Percentiles rank a stretch among this genome's conserved stretches.
These are phyloP conservation scores for Phytopythium litorale DNA, from an alignment of 352 stramenopile genomes.

Conservation along the genomic window DNA sequence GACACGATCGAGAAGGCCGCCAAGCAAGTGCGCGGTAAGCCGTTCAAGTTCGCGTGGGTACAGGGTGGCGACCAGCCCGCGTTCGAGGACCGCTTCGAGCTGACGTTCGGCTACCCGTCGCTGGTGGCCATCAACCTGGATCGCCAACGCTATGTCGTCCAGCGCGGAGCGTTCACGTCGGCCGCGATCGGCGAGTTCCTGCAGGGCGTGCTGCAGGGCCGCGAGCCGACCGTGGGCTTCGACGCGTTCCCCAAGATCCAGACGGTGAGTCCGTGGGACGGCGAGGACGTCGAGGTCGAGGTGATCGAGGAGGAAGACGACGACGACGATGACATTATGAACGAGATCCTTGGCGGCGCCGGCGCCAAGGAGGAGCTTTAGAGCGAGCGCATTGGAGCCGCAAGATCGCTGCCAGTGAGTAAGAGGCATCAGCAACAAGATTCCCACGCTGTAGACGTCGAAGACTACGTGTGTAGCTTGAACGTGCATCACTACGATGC, in stretches of 20 bases:
- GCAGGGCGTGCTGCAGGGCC: conserved; percentile 64
- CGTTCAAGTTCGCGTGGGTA: conserved; percentile 91
- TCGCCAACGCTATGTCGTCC: conserved; percentile 79
- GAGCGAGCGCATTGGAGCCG: not conserved
- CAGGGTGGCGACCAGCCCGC: conserved; percentile 82
- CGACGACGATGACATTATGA: conserved; percentile 85
- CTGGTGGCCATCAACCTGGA: conserved; percentile 87
- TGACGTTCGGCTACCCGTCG: conserved; percentile 91
- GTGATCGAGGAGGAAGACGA: conserved; percentile 78
- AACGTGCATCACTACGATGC: not conserved
- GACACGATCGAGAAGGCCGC: conserved; percentile 71
- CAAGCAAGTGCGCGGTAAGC: conserved; percentile 86
- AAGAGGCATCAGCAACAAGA: not conserved
- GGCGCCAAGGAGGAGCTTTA: conserved; percentile 80
- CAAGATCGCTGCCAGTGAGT: not conserved
- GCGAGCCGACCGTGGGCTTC: conserved; percentile 59
- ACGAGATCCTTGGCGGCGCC: conserved; percentile 64
- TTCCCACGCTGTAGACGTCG: not conserved
- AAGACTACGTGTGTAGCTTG: not conserved
- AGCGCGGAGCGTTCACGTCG: conserved; percentile 67
- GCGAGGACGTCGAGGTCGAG: conserved; percentile 73
- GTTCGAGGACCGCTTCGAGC: conserved; percentile 82
- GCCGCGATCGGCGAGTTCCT: conserved; percentile 74
- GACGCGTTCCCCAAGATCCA: conserved; percentile 57
- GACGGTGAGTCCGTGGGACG: conserved; percentile 74